Evolutionary conservation across 768 basidiomycete species (phyloP).

Genomic region (Collybiopsis confluens): DNA sequence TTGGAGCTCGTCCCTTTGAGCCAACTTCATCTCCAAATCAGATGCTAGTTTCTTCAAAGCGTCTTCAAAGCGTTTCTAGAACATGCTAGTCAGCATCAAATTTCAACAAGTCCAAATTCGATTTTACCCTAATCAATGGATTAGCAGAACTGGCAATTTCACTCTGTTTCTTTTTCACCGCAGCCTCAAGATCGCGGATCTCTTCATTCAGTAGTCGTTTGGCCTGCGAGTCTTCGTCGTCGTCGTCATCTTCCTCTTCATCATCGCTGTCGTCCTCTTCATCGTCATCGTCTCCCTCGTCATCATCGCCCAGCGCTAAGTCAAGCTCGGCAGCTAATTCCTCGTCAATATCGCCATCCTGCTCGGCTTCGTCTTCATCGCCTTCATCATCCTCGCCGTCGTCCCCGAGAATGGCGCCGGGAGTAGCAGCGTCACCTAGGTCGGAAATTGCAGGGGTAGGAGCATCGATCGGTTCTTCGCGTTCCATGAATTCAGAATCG

Average conservation of each 20-base stretch:
- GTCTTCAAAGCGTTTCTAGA: constrained; percentile 89
- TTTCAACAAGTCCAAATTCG: background rate
- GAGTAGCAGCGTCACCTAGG: constrained; percentile 57
- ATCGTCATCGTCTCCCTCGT: constrained; percentile 58
- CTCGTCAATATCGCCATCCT: constrained; percentile 81
- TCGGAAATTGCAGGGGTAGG: constrained; percentile 74
- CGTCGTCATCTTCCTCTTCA: constrained; percentile 68
- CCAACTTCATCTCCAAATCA: constrained; percentile 81
- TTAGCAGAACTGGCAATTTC: constrained; percentile 84
- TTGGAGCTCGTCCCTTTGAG: constrained; percentile 75
- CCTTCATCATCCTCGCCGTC: constrained; percentile 56
- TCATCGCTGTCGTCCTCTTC: constrained; percentile 68
- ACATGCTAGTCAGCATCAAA: background rate
- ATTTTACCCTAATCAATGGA: constrained; percentile 74
- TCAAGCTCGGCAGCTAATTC: constrained; percentile 87
- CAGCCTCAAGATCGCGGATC: constrained; percentile 83
- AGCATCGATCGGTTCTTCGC: constrained; percentile 58
- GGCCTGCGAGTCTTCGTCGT: constrained; percentile 75
- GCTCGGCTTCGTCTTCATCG: constrained; percentile 57
- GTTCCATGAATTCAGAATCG: constrained; percentile 82
- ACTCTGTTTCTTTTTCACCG: constrained; percentile 77
- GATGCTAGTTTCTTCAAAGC: constrained; percentile 81
- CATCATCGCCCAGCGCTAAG: constrained; percentile 71
- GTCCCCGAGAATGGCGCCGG: constrained; percentile 44
- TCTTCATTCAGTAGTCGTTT: constrained; percentile 83